Base-by-base conservation (phyloP, 164 flowering plant species). In the Santalum album region DNA sequence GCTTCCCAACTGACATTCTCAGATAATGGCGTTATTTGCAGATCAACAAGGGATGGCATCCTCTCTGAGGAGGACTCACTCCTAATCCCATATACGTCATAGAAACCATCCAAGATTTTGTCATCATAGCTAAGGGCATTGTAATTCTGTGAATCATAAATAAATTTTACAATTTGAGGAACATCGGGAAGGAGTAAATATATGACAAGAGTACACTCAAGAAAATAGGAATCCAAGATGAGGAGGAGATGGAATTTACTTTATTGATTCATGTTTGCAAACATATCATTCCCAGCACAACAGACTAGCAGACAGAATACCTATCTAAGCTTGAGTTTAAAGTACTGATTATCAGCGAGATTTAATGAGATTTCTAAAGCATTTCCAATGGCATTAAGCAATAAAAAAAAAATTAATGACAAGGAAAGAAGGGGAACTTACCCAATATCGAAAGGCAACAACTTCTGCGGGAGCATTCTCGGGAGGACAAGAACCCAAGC, bases 21-120 rank as follows among this genome's bases (percentile, higher is more conserved):
- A 9, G 90, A 80, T 1, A 82, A 64, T 17, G 87, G 79, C 29
- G 78, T 69, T 65, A 75, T 83, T 82, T 89, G 96, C 59, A 92
- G 71, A 75, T 92, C 96, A 63, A 85, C 71, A 46, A 92, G 84
- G 34, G 91, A 85, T 59, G 99, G 99, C 95, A 92, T 89, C 73
- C 72, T 78, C 34, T 78, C 82, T 25, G 86, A 75, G 49, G 74
- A 63, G 43, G 85, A 72, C 53, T 68, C 85, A 1, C 64, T 72
- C 61, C 79, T 40, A 42, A 84, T 62, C 51, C 95, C 99, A 69
- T 85, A 87, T 19, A 92, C 70, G 54, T 92, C 99, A 65, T 92
- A 92, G 67, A 92, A 92, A 32, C 98, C 98, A 74, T 92, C 98
- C 77, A 88, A 53, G 57, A 88, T 78, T 77, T 86, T 92, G 81